Evolutionary conservation across 2,329 filamentous ascomycete genomes (phyloP), one percentile per base, ranked within the genome.

Genomic region (Cladosporium sp.): DNA sequence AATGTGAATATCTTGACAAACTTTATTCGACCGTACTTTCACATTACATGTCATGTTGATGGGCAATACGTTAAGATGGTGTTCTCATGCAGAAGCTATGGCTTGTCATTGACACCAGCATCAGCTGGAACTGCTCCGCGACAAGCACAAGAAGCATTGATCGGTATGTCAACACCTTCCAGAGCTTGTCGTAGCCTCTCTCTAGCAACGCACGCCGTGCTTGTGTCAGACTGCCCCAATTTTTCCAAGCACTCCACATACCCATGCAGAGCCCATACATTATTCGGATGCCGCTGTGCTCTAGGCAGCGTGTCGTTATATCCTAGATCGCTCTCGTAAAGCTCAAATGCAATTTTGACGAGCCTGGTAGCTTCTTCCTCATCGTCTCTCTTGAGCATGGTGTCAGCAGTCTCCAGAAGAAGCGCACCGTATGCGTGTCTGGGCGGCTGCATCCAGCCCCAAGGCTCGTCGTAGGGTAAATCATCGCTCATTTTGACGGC

Each of bases 371-470:
- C 36, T 13, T 39, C 36, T 19, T 39, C 36, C 36, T 39, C 8
- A 22, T 20, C 39, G 12, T 22, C 17, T 2, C 9, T 10, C 6
- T 20, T 22, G 1, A 42, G 19, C 17, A 19, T 8, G 3, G 10
- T 20, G 39, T 42, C 39, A 20, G 39, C 82, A 64, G 87, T 85
- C 66, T 90, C 87, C 1, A 89, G 75, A 19, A 89, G 68, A 3
- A 91, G 74, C 0, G 87, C 87, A 0, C 84, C 87, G 35, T 84
- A 83, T 0, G 87, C 87, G 68, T 90, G 87, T 1, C 86, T 77
- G 0, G 83, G 80, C 0, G 87, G 87, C 65, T 89, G 85, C 87
- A 90, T 89, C 87, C 87, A 90, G 0, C 85, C 86, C 86, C 86
- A 89, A 0, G 87, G 87, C 67, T 91, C 87, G 59, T 86, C 84